Percentiles rank a stretch among this genome's conserved stretches.
phyloP scores from a whole-genome alignment of 2,329 filamentous ascomycete genomes.

The Phialophora verrucosa region DNA sequence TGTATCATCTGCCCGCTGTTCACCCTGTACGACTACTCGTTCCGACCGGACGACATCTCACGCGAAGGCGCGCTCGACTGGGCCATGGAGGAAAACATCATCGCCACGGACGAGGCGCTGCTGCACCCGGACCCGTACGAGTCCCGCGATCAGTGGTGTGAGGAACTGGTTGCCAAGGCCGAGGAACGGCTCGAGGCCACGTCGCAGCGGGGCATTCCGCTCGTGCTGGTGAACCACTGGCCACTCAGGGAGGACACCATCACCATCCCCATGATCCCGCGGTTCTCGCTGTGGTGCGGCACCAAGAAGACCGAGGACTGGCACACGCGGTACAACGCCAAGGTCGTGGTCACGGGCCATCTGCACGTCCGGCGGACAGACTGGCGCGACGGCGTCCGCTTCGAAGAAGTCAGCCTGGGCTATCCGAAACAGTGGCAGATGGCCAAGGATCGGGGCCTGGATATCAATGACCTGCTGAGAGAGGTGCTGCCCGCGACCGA shows the following conservation, averaged over 20 bases:
- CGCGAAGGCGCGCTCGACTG: constrained; percentile 51
- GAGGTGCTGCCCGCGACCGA: constrained; percentile 36
- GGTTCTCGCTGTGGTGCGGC: constrained; percentile 40
- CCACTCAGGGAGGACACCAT: constrained; percentile 38
- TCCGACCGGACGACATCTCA: constrained; percentile 57
- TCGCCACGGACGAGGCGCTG: constrained; percentile 38
- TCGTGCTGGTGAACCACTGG: constrained; percentile 40
- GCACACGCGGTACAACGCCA: constrained; percentile 38
- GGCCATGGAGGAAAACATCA: constrained; percentile 38
- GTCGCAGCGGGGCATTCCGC: constrained; percentile 27
- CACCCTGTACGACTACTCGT: constrained; percentile 66
- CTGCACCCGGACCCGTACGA: constrained; percentile 38
- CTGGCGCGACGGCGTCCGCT: constrained; percentile 38
- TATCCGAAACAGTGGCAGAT: constrained; percentile 40
- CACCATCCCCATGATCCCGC: constrained; percentile 37
- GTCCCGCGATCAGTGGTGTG: constrained; percentile 37
- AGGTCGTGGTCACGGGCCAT: constrained; percentile 39
- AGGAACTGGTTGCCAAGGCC: constrained; percentile 31
- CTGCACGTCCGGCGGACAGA: constrained; percentile 39
- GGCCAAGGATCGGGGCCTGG: constrained; percentile 33
- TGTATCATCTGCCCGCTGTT: constrained; percentile 62
- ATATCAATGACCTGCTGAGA: constrained; percentile 37
- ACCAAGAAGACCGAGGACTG: constrained; percentile 39
- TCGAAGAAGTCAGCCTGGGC: constrained; percentile 40
- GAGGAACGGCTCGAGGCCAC: constrained; percentile 34